A percentile compares a stretch with the other conserved stretches of the same genome.
Evolutionary conservation across 257 asterid genomes (phyloP).

Genomic region (Primulina huaijiensis): DNA sequence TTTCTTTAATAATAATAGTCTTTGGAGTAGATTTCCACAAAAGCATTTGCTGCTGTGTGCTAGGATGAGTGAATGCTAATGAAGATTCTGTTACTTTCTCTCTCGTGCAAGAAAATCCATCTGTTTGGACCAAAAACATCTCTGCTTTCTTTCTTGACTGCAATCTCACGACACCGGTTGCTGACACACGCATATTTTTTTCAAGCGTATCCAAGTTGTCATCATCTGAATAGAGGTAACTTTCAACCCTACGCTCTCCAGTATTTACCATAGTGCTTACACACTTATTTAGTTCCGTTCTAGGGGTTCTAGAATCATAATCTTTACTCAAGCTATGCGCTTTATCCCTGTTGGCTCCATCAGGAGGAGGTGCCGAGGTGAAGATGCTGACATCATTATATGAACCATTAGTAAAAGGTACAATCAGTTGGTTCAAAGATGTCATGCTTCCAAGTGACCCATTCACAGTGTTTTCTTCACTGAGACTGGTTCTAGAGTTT

Average conservation of each 20-base stretch:
- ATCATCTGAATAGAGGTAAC: slow-evolving; percentile 51
- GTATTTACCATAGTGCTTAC: slow-evolving; percentile 29
- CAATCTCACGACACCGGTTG: slow-evolving; percentile 96
- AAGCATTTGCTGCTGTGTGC: slow-evolving; percentile 99
- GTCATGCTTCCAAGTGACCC: slow-evolving; percentile 33
- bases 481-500: slow-evolving; percentile 28
- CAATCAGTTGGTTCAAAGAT: slow-evolving; percentile 31
- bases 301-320: slow-evolving; percentile 36
- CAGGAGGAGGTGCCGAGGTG: slow-evolving; percentile 30
- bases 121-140: slow-evolving; percentile 98
- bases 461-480: slow-evolving; percentile 38
- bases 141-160: slow-evolving; percentile 98
- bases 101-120: slow-evolving; percentile 90
- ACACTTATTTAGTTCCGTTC: slow-evolving; percentile 33
- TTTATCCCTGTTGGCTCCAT: slow-evolving; percentile 32
- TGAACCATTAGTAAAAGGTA: slow-evolving; percentile 28
- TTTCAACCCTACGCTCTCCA: slow-evolving; percentile 35
- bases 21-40: slow-evolving; percentile 94
- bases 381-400: slow-evolving; percentile 33
- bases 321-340: slow-evolving; percentile 30
- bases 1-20: slow-evolving; percentile 83
- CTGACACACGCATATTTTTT: slow-evolving; percentile 79
- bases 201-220: slow-evolving; percentile 63
- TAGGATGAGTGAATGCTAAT: slow-evolving; percentile 93
- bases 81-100: slow-evolving; percentile 98